These are phyloP conservation scores for Capsicum pubescens DNA, from an alignment of 257 asterid species.

Conservation along the genomic window DNA sequence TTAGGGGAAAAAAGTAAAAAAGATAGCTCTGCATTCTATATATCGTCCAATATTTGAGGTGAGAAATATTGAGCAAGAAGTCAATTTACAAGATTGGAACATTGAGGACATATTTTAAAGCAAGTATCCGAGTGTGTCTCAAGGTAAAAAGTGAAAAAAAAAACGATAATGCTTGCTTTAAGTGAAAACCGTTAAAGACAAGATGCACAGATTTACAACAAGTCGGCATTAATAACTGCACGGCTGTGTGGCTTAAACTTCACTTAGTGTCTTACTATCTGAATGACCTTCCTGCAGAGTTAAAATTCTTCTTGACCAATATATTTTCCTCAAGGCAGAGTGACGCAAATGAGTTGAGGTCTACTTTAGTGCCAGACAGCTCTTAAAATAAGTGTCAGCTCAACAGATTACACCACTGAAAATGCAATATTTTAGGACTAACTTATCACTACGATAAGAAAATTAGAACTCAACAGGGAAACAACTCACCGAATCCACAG, in stretches of 20 bases:
- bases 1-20: neutral
- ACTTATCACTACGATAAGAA: neutral
- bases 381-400: neutral
- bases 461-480: conserved; percentile 26
- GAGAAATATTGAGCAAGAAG: neutral
- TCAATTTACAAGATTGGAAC: neutral
- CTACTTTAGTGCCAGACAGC: neutral
- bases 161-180: neutral
- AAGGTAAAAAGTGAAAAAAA: conserved; percentile 6
- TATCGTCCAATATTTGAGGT: neutral
- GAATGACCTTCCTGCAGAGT: neutral
- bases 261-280: neutral
- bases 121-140: neutral
- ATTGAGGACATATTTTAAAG: conserved; percentile 11
- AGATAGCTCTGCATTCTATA: neutral
- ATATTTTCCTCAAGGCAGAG: conserved; percentile 2
- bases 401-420: neutral
- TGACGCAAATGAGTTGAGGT: neutral
- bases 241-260: neutral
- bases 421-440: neutral
- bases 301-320: neutral
- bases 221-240: neutral
- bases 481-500: conserved; percentile 93
- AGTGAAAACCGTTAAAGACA: neutral
- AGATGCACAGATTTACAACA: neutral